Percentiles rank a stretch among this genome's conserved stretches.
Evolutionary conservation across 2,329 filamentous ascomycete genomes (phyloP).

Genomic region (Penicillium olsonii): DNA sequence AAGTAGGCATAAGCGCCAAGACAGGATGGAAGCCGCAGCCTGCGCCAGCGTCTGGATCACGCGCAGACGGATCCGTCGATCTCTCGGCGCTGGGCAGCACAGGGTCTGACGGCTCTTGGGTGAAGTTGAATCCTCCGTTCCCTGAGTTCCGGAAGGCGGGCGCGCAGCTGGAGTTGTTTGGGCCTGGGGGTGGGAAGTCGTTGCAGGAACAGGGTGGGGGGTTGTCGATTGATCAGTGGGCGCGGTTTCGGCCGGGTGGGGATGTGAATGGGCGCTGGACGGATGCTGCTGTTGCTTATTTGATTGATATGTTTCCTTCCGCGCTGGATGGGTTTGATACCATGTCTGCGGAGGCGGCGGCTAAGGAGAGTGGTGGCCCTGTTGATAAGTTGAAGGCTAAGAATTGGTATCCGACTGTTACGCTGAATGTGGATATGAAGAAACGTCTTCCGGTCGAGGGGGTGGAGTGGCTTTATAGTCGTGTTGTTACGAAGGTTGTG

Average conservation of each 20-base stretch:
- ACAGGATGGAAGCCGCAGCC: conserved; percentile 58
- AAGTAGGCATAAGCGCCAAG: conserved; percentile 58
- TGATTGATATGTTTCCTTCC: conserved; percentile 70
- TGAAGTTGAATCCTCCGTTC: conserved; percentile 28
- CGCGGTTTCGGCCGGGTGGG: conserved; percentile 59
- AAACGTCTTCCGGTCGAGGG: conserved; percentile 67
- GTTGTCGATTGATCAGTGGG: conserved; percentile 63
- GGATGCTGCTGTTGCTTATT: conserved; percentile 63
- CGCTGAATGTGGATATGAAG: conserved; percentile 76
- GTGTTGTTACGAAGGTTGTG: conserved; percentile 66
- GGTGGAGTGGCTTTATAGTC: conserved; percentile 70
- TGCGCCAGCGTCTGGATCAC: conserved; percentile 40
- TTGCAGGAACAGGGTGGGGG: conserved; percentile 16
- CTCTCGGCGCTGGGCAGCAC: conserved; percentile 20
- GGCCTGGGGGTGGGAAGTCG: conserved; percentile 26
- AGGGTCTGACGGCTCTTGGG: conserved; percentile 32
- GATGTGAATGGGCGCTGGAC: conserved; percentile 57
- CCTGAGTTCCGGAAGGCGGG: conserved; percentile 50
- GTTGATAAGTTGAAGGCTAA: conserved; percentile 32
- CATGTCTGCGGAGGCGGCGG: conserved; percentile 33
- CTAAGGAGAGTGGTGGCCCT: conserved; percentile 24
- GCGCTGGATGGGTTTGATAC: conserved; percentile 56
- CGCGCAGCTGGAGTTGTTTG: conserved; percentile 53
- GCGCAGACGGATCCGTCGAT: conserved; percentile 33
- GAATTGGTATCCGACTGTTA: conserved; percentile 76